Evolutionary conservation across 2,329 filamentous ascomycete species (phyloP).

Genomic region (Talaromyces sp.): DNA sequence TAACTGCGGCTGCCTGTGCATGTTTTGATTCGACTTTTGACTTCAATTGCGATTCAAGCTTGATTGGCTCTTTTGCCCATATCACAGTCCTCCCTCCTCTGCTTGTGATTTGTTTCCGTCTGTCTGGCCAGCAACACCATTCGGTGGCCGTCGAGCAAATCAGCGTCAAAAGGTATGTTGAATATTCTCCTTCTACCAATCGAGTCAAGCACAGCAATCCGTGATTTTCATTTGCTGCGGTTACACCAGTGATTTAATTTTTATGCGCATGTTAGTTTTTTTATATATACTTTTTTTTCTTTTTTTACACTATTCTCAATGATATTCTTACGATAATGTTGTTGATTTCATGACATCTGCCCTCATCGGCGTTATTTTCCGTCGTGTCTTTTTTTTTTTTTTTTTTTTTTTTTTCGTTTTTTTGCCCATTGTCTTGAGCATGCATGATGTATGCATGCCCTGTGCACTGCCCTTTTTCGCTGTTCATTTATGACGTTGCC

Average conservation of each 20-base stretch:
- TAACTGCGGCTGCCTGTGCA: constrained; percentile 1
- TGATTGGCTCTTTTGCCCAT: constrained; percentile 1
- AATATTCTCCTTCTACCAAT: constrained; percentile 15
- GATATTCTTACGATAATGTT: neutral
- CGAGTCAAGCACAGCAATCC: neutral
- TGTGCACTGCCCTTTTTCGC: neutral
- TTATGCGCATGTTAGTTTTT: neutral
- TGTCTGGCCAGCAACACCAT: constrained; percentile 6
- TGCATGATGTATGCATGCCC: constrained; percentile 3
- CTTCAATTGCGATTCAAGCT: constrained; percentile 6
- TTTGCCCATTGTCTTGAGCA: constrained; percentile 1
- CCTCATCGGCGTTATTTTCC: constrained; percentile 17
- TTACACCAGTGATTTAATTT: neutral
- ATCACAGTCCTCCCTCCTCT: neutral
- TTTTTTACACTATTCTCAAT: no score
- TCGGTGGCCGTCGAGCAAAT: constrained; percentile 22
- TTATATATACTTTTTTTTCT: no score
- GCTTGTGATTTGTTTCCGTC: constrained; percentile 16
- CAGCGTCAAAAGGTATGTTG: constrained; percentile 26
- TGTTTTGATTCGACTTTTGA: neutral
- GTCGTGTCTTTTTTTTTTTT: neutral
- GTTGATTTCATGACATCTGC: neutral
- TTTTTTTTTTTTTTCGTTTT: no score
- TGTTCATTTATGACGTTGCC: neutral
- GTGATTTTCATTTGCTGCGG: neutral